phyloP scores from a whole-genome alignment of 768 basidiomycete genomes.

The Rickenella mellea region DNA sequence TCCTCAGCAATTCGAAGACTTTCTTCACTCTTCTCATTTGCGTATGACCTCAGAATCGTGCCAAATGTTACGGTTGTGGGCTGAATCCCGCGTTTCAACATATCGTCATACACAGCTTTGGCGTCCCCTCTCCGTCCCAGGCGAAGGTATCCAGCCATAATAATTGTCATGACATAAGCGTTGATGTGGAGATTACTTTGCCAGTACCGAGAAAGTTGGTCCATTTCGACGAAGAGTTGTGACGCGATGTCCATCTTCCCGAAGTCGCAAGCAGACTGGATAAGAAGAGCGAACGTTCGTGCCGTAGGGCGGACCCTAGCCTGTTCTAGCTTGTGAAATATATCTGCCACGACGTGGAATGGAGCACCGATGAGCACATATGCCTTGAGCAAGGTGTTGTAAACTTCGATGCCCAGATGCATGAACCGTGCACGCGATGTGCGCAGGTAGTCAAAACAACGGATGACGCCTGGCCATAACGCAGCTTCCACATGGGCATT shows the following conservation, averaged over 20 bases:
- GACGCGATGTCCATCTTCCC: conserved; percentile 53
- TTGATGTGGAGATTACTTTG: conserved; percentile 34
- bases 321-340: conserved; percentile 50
- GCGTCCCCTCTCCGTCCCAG: conserved; percentile 43
- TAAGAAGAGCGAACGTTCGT: conserved; percentile 61
- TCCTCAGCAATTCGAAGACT: conserved; percentile 53
- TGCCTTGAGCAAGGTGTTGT: conserved; percentile 76
- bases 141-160: conserved; percentile 68
- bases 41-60: conserved; percentile 56
- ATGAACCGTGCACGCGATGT: conserved; percentile 24
- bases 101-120: conserved; percentile 59
- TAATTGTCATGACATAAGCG: conserved; percentile 57
- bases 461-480: conserved; percentile 68
- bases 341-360: conserved; percentile 45
- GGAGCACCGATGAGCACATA: conserved; percentile 77
- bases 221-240: conserved; percentile 64
- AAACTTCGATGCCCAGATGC: conserved; percentile 47
- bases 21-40: conserved; percentile 34
- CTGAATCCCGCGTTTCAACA: conserved; percentile 52
- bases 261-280: conserved; percentile 75
- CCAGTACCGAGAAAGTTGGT: conserved; percentile 29
- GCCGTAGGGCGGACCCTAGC: conserved; percentile 46
- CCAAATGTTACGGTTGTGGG: conserved; percentile 63
- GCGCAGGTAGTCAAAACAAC: conserved; percentile 55
- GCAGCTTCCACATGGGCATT: conserved; percentile 76